phyloP scores from a whole-genome alignment of 2,329 filamentous ascomycete genomes.

The Hypoxylon rubiginosum region DNA sequence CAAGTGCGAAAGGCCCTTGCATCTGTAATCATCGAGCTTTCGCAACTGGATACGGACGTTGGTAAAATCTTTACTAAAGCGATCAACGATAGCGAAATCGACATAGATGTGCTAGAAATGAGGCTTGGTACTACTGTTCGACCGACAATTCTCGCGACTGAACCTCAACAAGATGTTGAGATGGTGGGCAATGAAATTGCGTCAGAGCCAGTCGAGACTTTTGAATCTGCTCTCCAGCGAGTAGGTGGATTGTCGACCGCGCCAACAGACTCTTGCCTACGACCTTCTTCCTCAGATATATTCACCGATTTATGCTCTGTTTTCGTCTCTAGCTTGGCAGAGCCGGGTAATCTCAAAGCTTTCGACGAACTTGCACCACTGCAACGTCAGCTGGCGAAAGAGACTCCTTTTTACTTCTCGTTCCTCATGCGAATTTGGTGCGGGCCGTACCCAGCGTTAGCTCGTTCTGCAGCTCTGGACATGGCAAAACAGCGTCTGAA shows the following conservation, averaged over 20 bases:
- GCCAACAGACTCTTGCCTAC: conserved; percentile 65
- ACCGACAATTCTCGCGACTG: conserved; percentile 64
- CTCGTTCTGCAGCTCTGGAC: conserved; percentile 77
- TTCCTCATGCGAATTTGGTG: conserved; percentile 84
- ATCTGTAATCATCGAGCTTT: conserved; percentile 75
- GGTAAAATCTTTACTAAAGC: conserved; percentile 76
- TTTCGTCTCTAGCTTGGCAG: conserved; percentile 60
- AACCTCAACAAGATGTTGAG: conserved; percentile 63
- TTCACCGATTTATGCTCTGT: conserved; percentile 71
- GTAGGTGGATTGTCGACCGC: conserved; percentile 50
- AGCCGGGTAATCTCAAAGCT: conserved; percentile 56
- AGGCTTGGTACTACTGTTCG: conserved; percentile 79
- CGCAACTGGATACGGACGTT: conserved; percentile 68
- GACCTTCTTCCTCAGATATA: conserved; percentile 63
- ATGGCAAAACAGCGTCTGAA: conserved; percentile 71
- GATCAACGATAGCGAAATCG: conserved; percentile 75
- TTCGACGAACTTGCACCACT: conserved; percentile 71
- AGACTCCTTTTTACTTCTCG: conserved; percentile 76
- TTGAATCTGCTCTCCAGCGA: conserved; percentile 47
- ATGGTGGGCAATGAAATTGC: conserved; percentile 57
- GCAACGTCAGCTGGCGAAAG: conserved; percentile 65
- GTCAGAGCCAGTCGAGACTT: conserved; percentile 40
- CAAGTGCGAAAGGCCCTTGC: conserved; percentile 74
- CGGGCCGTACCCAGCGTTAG: conserved; percentile 76
- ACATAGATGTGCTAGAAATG: conserved; percentile 81